Conservation (phyloP, 2,329 filamentous ascomycete species). For the Penicillium italicum region DNA sequence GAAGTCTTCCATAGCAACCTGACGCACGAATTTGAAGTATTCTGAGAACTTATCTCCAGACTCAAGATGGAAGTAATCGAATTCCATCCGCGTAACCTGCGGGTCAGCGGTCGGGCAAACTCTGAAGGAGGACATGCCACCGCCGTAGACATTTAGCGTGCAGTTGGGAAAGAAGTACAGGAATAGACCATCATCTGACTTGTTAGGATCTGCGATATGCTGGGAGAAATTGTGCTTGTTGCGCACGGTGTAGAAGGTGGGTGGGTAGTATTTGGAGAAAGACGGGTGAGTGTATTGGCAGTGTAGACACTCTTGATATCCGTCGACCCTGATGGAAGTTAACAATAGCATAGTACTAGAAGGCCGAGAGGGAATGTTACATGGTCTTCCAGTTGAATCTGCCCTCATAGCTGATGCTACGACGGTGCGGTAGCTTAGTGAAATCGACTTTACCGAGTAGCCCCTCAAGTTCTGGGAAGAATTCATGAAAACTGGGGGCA, state of each 20-base stretch:
- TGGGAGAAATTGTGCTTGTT: constrained; percentile 56
- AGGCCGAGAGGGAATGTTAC: constrained; percentile 27
- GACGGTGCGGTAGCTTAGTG: constrained; percentile 50
- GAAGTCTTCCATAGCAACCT: constrained; percentile 56
- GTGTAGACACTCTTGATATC: constrained; percentile 58
- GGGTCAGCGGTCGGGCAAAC: constrained; percentile 52
- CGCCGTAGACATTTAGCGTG: constrained; percentile 56
- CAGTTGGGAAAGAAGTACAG: constrained; percentile 58
- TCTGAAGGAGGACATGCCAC: constrained; percentile 56
- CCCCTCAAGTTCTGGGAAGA: constrained; percentile 51
- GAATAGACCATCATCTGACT: constrained; percentile 54
- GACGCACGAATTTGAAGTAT: constrained; percentile 55
- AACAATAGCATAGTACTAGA: background rate
- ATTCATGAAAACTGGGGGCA: constrained; percentile 51
- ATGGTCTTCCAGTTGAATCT: constrained; percentile 60
- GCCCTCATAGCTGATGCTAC: constrained; percentile 54
- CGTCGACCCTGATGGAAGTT: constrained; percentile 47
- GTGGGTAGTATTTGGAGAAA: constrained; percentile 54
- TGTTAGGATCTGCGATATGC: constrained; percentile 54
- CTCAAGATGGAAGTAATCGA: constrained; percentile 56
- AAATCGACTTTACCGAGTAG: constrained; percentile 52
- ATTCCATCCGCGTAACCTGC: constrained; percentile 54
- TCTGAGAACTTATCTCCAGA: constrained; percentile 53
- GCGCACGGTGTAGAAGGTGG: constrained; percentile 53
- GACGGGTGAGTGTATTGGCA: constrained; percentile 58